Base-by-base conservation (phyloP, 1,284 basidiomycete genomes). In the Sporisorium scitamineum region DNA sequence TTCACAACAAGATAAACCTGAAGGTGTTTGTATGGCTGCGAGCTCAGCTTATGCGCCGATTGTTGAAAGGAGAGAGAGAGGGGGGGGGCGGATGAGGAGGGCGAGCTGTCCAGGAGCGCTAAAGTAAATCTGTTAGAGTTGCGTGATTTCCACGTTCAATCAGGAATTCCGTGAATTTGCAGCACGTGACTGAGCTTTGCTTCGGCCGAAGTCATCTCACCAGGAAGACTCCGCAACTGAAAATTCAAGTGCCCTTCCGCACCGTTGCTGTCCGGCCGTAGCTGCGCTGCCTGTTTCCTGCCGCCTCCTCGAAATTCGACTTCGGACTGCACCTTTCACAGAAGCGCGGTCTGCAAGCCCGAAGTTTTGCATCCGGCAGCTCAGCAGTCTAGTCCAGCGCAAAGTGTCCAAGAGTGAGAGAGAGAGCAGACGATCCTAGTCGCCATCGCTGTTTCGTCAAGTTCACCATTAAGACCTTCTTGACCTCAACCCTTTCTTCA, bases 391-490 rank as follows among this genome's bases (percentile, higher is more conserved):
- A 6, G 32, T 27, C 18, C 24, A 18, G 18, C 29, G 8, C n/a
- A 6, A 20, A n/a, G 37, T 3, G 16, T 26, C 44, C 14, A 27
- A 29, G 2, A 37, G 42, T 26, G 58, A 31, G 41, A 29, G 58
- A 9, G 22, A 22, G 37, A 39, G 39, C 14, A 42, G 39, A 42
- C 39, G n/a, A 39, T 47, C 20, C 47, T 58, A 57, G 52, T 70
- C 67, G 42, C 51, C 61, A 70, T 75, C 67, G 61, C 41, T 56
- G 54, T 59, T 55, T 42, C 47, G 10, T 37, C 57, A 37, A 27
- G 48, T 24, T 59, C 57, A 54, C 54, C 61, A 61, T 63, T 67
- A 70, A 70, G 66, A 68, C 57, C n/a, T 37, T 56, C 71, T 55
- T 56, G 54, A 57, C 61, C 60, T 29, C 63, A 3, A 2, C 50